Percentiles rank a stretch among this genome's conserved stretches.
These are phyloP conservation scores for Lomentospora prolificans DNA, from an alignment of 2,329 filamentous ascomycete genomes.

Conservation along the genomic window DNA sequence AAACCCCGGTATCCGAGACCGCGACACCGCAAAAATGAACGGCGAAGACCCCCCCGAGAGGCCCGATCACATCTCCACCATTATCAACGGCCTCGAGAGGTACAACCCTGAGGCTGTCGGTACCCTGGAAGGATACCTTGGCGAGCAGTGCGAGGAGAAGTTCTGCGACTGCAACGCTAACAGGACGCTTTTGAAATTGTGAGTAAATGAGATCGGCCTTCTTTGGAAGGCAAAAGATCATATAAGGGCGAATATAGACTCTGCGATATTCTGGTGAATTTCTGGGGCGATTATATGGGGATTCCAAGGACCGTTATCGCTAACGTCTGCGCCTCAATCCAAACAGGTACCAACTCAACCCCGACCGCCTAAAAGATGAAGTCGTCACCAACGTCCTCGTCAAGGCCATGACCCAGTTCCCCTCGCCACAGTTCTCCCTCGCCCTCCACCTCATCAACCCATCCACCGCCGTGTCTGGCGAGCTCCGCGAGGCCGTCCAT, in stretches of 20 bases:
- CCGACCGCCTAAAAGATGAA: slow-evolving; percentile 92
- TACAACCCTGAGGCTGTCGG: slow-evolving; percentile 97
- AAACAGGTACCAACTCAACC: slow-evolving; percentile 97
- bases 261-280: too few relatives aligned
- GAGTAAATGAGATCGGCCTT: slow-evolving; percentile 37
- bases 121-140: slow-evolving; percentile 88
- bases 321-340: neutral
- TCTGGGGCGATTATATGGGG: too few relatives aligned
- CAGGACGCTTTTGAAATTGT: slow-evolving; percentile 93
- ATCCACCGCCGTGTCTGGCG: slow-evolving; percentile 53
- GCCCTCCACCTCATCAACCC: slow-evolving; percentile 89
- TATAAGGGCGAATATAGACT: too few relatives aligned
- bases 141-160: slow-evolving; percentile 88
- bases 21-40: slow-evolving; percentile 35
- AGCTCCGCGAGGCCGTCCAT: slow-evolving; percentile 81
- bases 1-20: slow-evolving; percentile 11
- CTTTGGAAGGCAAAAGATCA: neutral
- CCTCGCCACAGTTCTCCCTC: slow-evolving; percentile 88
- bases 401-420: slow-evolving; percentile 96
- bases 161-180: slow-evolving; percentile 96
- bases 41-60: slow-evolving; percentile 83
- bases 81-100: slow-evolving; percentile 93
- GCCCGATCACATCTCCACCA: slow-evolving; percentile 82
- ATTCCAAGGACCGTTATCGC: too few relatives aligned
- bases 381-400: slow-evolving; percentile 98